Conservation (phyloP, 768 basidiomycete species). For the Suillus fuscotomentosus region DNA sequence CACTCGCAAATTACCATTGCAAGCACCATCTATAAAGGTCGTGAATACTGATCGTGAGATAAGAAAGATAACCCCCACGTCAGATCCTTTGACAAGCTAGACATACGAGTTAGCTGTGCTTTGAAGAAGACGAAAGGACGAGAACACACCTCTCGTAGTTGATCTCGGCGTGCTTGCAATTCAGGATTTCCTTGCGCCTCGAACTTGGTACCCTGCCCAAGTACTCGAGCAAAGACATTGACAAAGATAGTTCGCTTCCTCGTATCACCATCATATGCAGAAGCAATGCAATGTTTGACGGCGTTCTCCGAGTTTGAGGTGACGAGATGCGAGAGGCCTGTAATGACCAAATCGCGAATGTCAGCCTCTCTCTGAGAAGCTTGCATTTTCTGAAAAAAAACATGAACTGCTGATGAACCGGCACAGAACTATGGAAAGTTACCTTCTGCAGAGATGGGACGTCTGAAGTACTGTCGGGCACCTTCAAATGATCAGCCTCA, state of each 20-base stretch:
- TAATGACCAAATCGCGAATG: slow-evolving; percentile 73
- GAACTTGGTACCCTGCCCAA: slow-evolving; percentile 79
- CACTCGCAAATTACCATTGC: slow-evolving; percentile 87
- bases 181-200: slow-evolving; percentile 55
- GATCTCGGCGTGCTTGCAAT: slow-evolving; percentile 45
- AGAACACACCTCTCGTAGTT: slow-evolving; percentile 56
- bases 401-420: slow-evolving; percentile 4
- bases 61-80: slow-evolving; percentile 44
- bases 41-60: slow-evolving; percentile 11
- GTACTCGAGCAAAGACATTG: slow-evolving; percentile 78
- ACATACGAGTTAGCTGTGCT: slow-evolving; percentile 9
- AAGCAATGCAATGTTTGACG: slow-evolving; percentile 80
- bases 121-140: not conserved
- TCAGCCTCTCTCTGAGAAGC: slow-evolving; percentile 54
- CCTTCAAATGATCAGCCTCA: slow-evolving; percentile 28
- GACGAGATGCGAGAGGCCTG: slow-evolving; percentile 78
- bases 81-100: slow-evolving; percentile 71
- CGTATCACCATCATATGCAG: slow-evolving; percentile 73
- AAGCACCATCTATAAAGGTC: slow-evolving; percentile 56
- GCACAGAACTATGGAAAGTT: slow-evolving; percentile 3
- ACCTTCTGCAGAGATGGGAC: slow-evolving; percentile 48
- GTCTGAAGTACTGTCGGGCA: slow-evolving; percentile 50
- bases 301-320: slow-evolving; percentile 84
- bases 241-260: slow-evolving; percentile 78
- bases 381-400: slow-evolving; percentile 38